These are phyloP conservation scores for Penicillium arizonense DNA, from an alignment of 495 filamentous ascomycete genomes.

Conservation along the genomic window DNA sequence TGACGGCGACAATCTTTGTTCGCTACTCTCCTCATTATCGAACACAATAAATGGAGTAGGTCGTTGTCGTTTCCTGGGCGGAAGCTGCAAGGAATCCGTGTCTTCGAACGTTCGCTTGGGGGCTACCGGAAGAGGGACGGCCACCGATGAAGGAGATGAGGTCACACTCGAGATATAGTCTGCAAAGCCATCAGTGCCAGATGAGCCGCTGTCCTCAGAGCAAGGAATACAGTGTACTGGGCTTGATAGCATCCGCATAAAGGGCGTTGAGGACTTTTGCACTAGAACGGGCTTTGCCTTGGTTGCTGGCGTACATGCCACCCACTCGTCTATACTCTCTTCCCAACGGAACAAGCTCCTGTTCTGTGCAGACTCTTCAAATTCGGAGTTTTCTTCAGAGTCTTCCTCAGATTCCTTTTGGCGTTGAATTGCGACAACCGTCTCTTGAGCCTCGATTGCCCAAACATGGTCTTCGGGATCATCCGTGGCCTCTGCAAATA, in stretches of 20 bases:
- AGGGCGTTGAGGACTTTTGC: slow-evolving; percentile 5
- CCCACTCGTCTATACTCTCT: slow-evolving; percentile 55
- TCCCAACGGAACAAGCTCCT: slow-evolving; percentile 51
- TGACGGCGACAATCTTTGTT: background rate
- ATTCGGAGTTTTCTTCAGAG: slow-evolving; percentile 14
- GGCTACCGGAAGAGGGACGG: slow-evolving; percentile 24
- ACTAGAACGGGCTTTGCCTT: slow-evolving; percentile 16
- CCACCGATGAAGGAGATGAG: slow-evolving; percentile 25
- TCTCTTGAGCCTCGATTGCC: slow-evolving; percentile 46
- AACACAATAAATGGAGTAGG: slow-evolving; percentile 12
- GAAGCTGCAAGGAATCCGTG: slow-evolving; percentile 11
- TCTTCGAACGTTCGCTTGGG: slow-evolving; percentile 20
- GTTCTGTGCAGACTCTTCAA: slow-evolving; percentile 3
- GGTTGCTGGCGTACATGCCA: slow-evolving; percentile 42
- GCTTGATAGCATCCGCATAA: slow-evolving; percentile 5
- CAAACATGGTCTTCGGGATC: slow-evolving; percentile 50
- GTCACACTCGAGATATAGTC: slow-evolving; percentile 25
- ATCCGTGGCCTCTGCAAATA: slow-evolving; percentile 42
- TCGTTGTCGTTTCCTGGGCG: slow-evolving; percentile 29
- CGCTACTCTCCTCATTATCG: slow-evolving; percentile 1
- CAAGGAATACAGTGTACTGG: slow-evolving; percentile 10
- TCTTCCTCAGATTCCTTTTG: slow-evolving; percentile 3
- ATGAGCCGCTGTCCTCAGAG: slow-evolving; percentile 28
- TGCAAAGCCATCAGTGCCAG: slow-evolving; percentile 15
- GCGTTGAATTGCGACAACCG: slow-evolving; percentile 23